Base-by-base conservation (phyloP, 768 basidiomycete species). In the Suillus alpinus region DNA sequence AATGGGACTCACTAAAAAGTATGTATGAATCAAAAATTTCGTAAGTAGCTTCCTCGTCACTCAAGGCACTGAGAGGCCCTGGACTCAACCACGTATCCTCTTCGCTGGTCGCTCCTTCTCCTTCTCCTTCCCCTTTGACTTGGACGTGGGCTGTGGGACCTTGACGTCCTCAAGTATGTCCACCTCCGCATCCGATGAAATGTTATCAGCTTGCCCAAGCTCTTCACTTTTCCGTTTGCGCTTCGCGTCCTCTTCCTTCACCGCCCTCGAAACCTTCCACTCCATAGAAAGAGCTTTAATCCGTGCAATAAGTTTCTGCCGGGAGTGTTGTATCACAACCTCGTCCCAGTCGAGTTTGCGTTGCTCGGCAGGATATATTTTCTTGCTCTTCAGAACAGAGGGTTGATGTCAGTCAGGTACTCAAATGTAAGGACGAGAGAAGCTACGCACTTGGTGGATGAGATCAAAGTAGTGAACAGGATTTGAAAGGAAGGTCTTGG, bases 401-500 rank as follows among this genome's bases (percentile, higher is more conserved):
- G 26, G 26, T 36, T 31, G 20, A 60, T 10, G 37, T 59, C 59
- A 51, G 34, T 32, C 16, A 49, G 23, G 47, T 41, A 26, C 56
- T 31, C 10, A 40, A 31, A 34, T 16, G 20, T 18, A 34, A n/a
- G 39, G 13, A 46, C 29, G 46, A 20, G 39, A 56, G 52, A 40
- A 39, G 57, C 16, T 4, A 60, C 29, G 46, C 34, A 69, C 75
- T 34, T 66, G 72, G 46, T 79, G 68, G 51, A 92, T 87, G 36
- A 80, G 73, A 9, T 77, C 64, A 57, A 79, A 76, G 60, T 87
- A 84, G 18, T 74, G 69, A 0, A 72, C 68, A 0, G 93, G 89
- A 57, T 89, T 75, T 8, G 69, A 75, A 73, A 97, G 83, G 69
- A 98, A 92, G 0, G 83, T 85, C 66, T 86, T 78, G 8, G 88